Percentiles rank a stretch among this genome's conserved stretches.
Conservation (phyloP, 2,329 filamentous ascomycete genomes). For the Colletotrichum brevisporum region DNA sequence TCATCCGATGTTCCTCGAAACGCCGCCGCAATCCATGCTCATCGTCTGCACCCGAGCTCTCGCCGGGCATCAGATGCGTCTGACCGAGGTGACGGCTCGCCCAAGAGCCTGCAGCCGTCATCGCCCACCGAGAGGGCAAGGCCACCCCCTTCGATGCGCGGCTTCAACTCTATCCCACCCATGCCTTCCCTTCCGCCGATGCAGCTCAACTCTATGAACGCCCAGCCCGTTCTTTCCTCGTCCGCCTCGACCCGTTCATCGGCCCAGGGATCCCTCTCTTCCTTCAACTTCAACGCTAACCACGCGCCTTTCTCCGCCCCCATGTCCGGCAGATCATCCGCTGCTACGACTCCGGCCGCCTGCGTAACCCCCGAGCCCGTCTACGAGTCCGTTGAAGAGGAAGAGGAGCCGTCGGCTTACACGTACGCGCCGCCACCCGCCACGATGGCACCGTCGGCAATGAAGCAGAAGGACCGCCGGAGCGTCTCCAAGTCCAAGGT, state of each 20-base stretch:
- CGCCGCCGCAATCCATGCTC: slow-evolving; percentile 23
- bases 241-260: slow-evolving; percentile 36
- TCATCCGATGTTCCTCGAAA: slow-evolving; percentile 8
- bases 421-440: slow-evolving; percentile 21
- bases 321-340: slow-evolving; percentile 37
- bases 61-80: slow-evolving; percentile 50
- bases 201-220: slow-evolving; percentile 13
- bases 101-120: slow-evolving; percentile 20
- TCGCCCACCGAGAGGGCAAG: slow-evolving; percentile 29
- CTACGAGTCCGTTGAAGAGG: slow-evolving; percentile 33
- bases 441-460: slow-evolving; percentile 19
- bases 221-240: slow-evolving; percentile 27
- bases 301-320: slow-evolving; percentile 34
- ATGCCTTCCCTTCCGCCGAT: slow-evolving; percentile 28
- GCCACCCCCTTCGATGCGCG: slow-evolving; percentile 50
- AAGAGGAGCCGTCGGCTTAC: slow-evolving; percentile 18
- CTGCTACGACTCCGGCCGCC: slow-evolving; percentile 37
- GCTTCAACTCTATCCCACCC: slow-evolving; percentile 46
- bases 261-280: slow-evolving; percentile 30
- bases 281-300: slow-evolving; percentile 37
- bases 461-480: slow-evolving; percentile 43
- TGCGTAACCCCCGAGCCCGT: slow-evolving; percentile 37
- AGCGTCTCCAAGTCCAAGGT: slow-evolving; percentile 43
- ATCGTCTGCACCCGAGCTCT: slow-evolving; percentile 47
- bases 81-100: slow-evolving; percentile 33